A percentile compares a stretch with the other conserved stretches of the same genome.
These are phyloP conservation scores for Pichia sp. DNA, from an alignment of 1,139 yeast species.

Conservation along the genomic window DNA sequence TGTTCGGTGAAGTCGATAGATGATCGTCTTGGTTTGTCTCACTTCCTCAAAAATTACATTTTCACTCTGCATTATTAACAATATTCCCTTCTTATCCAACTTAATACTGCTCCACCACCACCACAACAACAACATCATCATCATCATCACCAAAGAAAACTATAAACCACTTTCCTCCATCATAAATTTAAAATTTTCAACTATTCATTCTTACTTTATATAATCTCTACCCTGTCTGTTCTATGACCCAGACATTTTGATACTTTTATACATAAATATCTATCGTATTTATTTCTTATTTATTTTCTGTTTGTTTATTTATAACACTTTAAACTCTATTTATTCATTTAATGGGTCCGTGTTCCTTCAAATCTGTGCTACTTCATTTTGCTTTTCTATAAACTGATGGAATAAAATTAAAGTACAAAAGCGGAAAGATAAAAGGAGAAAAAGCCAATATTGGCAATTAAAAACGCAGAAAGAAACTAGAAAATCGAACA, in stretches of 20 bases:
- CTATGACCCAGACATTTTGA: background rate
- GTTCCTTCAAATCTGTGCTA: background rate
- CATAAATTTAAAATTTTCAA: slow-evolving; percentile 2
- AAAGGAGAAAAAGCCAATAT: background rate
- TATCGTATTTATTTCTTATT: slow-evolving; percentile 9
- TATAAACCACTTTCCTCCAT: background rate
- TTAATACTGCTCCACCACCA: background rate
- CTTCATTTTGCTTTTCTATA: background rate
- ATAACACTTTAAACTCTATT: slow-evolving; percentile 5
- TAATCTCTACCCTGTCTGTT: background rate
- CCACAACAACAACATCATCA: background rate
- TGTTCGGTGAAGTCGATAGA: slow-evolving; percentile 92
- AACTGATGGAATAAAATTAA: background rate
- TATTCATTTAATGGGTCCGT: background rate
- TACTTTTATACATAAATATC: background rate
- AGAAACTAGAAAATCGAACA: background rate
- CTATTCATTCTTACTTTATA: slow-evolving; percentile 9
- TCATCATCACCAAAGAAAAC: background rate
- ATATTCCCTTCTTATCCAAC: background rate
- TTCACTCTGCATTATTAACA: background rate
- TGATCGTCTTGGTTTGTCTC: slow-evolving; percentile 29
- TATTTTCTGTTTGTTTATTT: slow-evolving; percentile 9
- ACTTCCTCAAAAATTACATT: background rate
- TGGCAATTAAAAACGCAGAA: background rate
- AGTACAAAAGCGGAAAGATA: background rate